Conservation (phyloP, 306 rosid genomes). For the Prunus mira region DNA sequence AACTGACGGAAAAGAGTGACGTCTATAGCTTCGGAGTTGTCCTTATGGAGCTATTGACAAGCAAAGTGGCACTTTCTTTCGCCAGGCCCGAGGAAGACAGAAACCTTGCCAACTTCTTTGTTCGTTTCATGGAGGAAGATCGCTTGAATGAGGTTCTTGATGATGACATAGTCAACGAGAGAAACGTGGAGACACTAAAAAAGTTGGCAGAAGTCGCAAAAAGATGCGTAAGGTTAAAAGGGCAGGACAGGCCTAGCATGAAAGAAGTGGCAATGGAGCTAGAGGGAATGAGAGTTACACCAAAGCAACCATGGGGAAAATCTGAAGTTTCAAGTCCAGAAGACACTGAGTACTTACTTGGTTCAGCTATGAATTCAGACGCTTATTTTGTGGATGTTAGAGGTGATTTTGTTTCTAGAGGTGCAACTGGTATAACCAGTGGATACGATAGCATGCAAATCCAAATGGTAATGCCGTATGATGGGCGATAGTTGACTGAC, state of each 20-base stretch:
- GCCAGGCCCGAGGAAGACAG: not conserved
- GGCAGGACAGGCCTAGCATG: slow-evolving; percentile 5
- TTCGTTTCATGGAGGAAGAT: not conserved
- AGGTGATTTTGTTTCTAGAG: not conserved
- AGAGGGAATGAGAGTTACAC: not conserved
- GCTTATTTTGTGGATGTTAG: not conserved
- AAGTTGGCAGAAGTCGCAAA: not conserved
- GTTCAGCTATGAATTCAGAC: not conserved
- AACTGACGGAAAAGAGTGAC: slow-evolving; percentile 19
- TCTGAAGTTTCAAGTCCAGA: not conserved
- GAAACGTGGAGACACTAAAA: slow-evolving; percentile 1
- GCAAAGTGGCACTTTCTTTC: not conserved
- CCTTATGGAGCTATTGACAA: not conserved
- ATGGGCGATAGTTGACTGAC: not conserved
- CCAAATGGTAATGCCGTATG: not conserved
- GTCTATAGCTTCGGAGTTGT: slow-evolving; percentile 10
- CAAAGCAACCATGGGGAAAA: not conserved
- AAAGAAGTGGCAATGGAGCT: slow-evolving; percentile 7
- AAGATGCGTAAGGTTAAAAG: not conserved
- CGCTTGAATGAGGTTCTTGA: slow-evolving; percentile 4
- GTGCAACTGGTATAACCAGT: not conserved
- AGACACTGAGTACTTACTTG: not conserved
- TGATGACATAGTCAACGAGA: not conserved
- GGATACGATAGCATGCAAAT: not conserved
- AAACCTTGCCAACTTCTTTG: not conserved